These are phyloP conservation scores for Cinchona pubescens DNA, from an alignment of 257 asterid genomes.

Conservation along the genomic window DNA sequence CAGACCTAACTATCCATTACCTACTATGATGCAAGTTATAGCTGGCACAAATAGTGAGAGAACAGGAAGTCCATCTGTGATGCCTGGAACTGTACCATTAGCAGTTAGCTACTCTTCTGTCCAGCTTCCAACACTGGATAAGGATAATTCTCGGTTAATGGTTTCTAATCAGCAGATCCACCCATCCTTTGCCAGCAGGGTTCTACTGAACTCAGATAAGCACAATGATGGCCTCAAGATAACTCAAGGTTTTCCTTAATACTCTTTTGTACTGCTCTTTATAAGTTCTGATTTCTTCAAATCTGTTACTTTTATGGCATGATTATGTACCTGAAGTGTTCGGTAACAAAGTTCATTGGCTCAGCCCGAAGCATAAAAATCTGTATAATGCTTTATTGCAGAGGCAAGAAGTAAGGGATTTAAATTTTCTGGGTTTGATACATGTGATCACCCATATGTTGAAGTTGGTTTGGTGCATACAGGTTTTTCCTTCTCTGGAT, in stretches of 20 bases:
- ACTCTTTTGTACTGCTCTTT: conserved; percentile 7
- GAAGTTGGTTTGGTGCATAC: not conserved
- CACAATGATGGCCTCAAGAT: conserved; percentile 57
- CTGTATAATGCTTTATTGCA: not conserved
- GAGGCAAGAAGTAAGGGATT: not conserved
- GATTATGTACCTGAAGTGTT: not conserved
- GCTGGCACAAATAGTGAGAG: conserved; percentile 48
- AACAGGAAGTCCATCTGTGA: conserved; percentile 44
- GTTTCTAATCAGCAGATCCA: conserved; percentile 59
- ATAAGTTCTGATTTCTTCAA: not conserved
- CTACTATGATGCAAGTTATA: conserved; percentile 59
- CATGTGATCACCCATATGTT: not conserved
- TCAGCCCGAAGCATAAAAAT: not conserved
- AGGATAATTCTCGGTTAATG: conserved; percentile 55
- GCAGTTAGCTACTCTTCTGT: conserved; percentile 73
- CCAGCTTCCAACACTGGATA: conserved; percentile 76
- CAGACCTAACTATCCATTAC: conserved; percentile 47
- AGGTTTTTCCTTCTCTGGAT: not conserved
- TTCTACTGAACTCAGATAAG: conserved; percentile 38
- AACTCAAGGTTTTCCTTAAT: conserved; percentile 54
- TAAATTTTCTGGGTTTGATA: too few relatives aligned
- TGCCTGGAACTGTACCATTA: conserved; percentile 59
- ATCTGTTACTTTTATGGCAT: not conserved
- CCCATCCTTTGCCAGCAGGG: conserved; percentile 50
- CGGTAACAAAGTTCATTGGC: not conserved